Conservation (phyloP, 2,329 filamentous ascomycete genomes). For the Daldinia sp. region DNA sequence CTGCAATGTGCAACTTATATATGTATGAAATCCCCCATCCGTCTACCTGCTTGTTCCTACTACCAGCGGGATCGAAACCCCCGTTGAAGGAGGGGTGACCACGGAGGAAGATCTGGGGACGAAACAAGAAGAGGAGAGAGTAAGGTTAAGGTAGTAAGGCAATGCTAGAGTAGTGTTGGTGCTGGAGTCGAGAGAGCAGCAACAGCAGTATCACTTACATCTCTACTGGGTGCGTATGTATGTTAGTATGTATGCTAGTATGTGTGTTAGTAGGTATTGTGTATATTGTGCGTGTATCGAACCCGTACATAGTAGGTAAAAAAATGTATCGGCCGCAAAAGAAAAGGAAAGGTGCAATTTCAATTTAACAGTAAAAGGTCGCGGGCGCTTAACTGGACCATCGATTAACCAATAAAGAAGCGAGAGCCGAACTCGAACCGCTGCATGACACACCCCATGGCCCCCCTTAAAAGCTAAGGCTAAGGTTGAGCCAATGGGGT, state of each 20-base stretch:
- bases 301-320: too few relatives aligned
- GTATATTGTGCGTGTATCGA: too few relatives aligned
- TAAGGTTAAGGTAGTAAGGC: neutral
- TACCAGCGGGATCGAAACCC: conserved; percentile 19
- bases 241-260: neutral
- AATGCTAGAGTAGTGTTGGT: neutral
- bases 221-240: neutral
- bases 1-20: neutral
- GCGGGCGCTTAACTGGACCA: conserved; percentile 39
- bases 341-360: conserved; percentile 28
- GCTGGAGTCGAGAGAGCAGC: neutral
- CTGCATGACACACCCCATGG: conserved; percentile 37
- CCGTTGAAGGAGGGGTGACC: neutral
- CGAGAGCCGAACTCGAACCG: conserved; percentile 26
- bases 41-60: neutral
- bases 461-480: conserved; percentile 19
- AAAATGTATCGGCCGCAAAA: neutral
- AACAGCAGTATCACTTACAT: neutral
- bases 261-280: too few relatives aligned
- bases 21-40: neutral
- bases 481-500: conserved; percentile 26
- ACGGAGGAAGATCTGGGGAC: conserved; percentile 12
- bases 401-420: conserved; percentile 23
- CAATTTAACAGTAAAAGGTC: conserved; percentile 38
- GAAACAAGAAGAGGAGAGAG: neutral